A percentile compares a stretch with the other conserved stretches of the same genome.
These are phyloP conservation scores for Fusarium proliferatum DNA, from an alignment of 2,329 filamentous ascomycete species.

Conservation along the genomic window DNA sequence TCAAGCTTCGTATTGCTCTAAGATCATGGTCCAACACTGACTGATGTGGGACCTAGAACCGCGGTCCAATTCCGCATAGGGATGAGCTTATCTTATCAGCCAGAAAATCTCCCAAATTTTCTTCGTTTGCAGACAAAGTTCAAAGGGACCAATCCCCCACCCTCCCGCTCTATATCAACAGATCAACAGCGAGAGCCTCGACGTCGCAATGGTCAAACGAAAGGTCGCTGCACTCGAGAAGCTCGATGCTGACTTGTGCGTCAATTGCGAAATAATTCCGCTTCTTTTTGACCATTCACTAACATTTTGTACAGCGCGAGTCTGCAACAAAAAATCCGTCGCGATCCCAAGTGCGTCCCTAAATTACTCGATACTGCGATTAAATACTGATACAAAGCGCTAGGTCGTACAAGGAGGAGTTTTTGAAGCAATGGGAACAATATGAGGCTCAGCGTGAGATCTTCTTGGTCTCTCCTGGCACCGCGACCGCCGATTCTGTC, in stretches of 20 bases:
- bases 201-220: constrained; percentile 77
- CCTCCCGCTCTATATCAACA: constrained; percentile 20
- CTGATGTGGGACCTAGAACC: not conserved
- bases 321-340: constrained; percentile 90
- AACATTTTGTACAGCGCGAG: constrained; percentile 69
- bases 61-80: constrained; percentile 31
- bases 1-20: too few relatives aligned
- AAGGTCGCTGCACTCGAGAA: constrained; percentile 95
- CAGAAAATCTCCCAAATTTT: constrained; percentile 38
- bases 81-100: constrained; percentile 34
- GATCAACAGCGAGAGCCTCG: not conserved
- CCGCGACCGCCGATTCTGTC: constrained; percentile 80
- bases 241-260: constrained; percentile 87
- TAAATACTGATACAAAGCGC: constrained; percentile 23
- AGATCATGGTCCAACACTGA: too few relatives aligned
- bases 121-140: constrained; percentile 13
- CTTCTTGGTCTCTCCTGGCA: constrained; percentile 84
- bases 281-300: constrained; percentile 30
- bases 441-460: constrained; percentile 93
- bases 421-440: constrained; percentile 86
- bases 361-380: not conserved
- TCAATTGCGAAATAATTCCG: not conserved
- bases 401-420: constrained; percentile 90
- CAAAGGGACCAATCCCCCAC: constrained; percentile 24
- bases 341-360: constrained; percentile 77